These are phyloP conservation scores for Shiraia bambusicola DNA, from an alignment of 2,329 filamentous ascomycete genomes.

Conservation along the genomic window DNA sequence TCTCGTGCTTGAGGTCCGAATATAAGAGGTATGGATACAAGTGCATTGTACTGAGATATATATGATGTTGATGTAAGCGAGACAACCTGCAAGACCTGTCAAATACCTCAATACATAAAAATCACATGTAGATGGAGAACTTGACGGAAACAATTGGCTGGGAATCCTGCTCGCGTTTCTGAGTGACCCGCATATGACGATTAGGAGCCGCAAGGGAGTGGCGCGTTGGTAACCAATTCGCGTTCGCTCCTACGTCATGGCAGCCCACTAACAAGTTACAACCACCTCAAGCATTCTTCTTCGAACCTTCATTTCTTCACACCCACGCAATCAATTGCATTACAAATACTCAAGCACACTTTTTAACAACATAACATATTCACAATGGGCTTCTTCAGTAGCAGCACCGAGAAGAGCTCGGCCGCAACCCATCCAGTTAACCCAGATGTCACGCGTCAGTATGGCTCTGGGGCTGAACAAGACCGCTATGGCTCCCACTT, in stretches of 20 bases:
- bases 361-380: not conserved
- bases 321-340: not conserved
- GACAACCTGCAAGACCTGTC: too few species aligned
- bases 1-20: too few species aligned
- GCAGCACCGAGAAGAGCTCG: constrained; percentile 23
- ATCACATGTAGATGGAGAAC: too few species aligned
- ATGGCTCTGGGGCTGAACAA: constrained; percentile 37
- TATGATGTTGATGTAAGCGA: too few species aligned
- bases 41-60: too few species aligned
- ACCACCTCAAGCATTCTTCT: not conserved
- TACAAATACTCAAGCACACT: not conserved
- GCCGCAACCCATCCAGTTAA: constrained; percentile 22
- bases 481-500: constrained; percentile 37
- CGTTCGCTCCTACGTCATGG: constrained; percentile 2
- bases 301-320: not conserved
- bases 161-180: too few species aligned
- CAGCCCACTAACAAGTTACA: not conserved
- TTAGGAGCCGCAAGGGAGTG: not conserved
- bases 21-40: too few species aligned
- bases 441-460: constrained; percentile 24
- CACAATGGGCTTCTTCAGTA: constrained; percentile 32
- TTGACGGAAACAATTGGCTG: too few species aligned
- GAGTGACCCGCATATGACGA: not conserved
- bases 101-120: too few species aligned
- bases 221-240: not conserved